Evolutionary conservation across 2,329 filamentous ascomycete species (phyloP).

Genomic region (Dactylellina haptotyla): DNA sequence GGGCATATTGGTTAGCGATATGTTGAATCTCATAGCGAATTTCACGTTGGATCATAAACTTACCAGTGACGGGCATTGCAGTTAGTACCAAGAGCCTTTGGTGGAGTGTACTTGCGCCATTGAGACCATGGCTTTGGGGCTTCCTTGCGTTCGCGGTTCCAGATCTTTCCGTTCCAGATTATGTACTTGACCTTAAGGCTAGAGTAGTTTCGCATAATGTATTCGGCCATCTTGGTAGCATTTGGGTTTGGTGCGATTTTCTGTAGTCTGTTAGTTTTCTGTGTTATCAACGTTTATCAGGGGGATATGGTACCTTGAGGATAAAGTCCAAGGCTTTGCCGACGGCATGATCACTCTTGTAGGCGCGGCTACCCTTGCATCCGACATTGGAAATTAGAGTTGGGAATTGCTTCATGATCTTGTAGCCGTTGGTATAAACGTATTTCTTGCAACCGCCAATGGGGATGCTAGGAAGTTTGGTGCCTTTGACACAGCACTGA

Average conservation of each 20-base stretch:
- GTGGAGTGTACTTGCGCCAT: constrained; percentile 59
- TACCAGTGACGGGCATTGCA: constrained; percentile 64
- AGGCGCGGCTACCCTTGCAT: constrained; percentile 58
- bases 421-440: constrained; percentile 60
- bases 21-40: not conserved
- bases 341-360: constrained; percentile 56
- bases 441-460: constrained; percentile 61
- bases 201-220: constrained; percentile 64
- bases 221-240: constrained; percentile 63
- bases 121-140: constrained; percentile 61
- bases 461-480: constrained; percentile 60
- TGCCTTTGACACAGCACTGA: constrained; percentile 63
- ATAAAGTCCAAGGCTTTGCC: constrained; percentile 60
- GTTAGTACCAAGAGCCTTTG: constrained; percentile 62
- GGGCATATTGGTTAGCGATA: constrained; percentile 1
- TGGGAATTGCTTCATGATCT: constrained; percentile 61
- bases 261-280: not conserved
- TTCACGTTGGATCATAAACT: not conserved
- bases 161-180: constrained; percentile 66
- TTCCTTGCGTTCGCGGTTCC: constrained; percentile 61
- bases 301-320: constrained; percentile 46
- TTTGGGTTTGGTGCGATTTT: constrained; percentile 46
- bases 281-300: not conserved
- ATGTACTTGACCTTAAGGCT: constrained; percentile 65
- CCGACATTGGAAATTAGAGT: constrained; percentile 58